Evolutionary conservation across 306 rosid species (phyloP), one percentile per base, ranked within the genome.

Genomic region (Dalbergia cochinchinensis): DNA sequence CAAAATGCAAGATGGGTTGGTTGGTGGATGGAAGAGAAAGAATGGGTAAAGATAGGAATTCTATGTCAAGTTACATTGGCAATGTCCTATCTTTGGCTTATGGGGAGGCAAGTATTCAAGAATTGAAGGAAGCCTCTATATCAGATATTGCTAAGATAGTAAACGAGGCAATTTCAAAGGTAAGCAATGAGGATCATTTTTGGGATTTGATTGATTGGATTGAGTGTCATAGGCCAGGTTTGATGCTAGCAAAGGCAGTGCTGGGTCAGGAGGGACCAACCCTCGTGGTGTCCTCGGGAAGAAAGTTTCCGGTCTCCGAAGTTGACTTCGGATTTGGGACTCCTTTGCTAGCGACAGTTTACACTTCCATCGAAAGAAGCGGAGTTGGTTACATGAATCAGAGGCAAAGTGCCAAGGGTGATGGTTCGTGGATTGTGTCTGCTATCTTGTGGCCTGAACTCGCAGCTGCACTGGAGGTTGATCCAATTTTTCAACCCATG

Each of bases 351-450:
- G 98, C 97, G 65, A 91, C 98, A 33, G 94, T 90, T 19, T 86
- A 96, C 37, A 90, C 87, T 61, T 87, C 88, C 3, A 55, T 91
- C 10, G 86, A 85, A 70, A 85, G 62, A 65, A 83, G 88, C 19
- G 97, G 98, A 31, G 97, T 92, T 84, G 94, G 91, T 74, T 92
- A 90, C 73, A 76, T 94, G 90, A 94, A 94, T 74, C 98, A 94
- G 61, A 91, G 98, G 86, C 86, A 81, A 13, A 90, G 95, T 86
- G 97, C 89, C 7, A 79, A 62, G 39, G 92, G 87, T 44, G 89
- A 91, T 85, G 98, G 97, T 34, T 91, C 98, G 0, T 90, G 98
- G 98, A 92, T 90, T 2, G 85, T 94, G 19, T 92, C 98, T 15
- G 94, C 97, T 58, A 94, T 94, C 74, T 53, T 94, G 31, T 93